Evolutionary conservation across 164 flowering plant species (phyloP), one percentile per base, ranked within the genome.

Genomic region (Houttuynia cordata): DNA sequence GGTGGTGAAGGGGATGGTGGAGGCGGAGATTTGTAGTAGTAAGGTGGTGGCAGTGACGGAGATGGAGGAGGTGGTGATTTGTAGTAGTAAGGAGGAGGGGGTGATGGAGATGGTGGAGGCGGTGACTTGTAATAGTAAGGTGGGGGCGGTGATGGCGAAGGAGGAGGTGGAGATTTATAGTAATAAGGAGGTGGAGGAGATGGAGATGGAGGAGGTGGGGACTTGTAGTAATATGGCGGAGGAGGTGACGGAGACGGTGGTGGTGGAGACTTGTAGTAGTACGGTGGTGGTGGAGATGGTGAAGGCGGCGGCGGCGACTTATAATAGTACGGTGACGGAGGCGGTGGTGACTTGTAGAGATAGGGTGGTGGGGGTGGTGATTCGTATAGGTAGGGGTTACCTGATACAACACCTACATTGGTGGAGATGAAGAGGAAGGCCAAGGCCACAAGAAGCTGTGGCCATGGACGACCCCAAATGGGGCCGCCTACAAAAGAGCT

Each of bases 61-160:
- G 57, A 47, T 3, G 68, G 68, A 13, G 67, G 65, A 17, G 73
- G 70, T 53, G 70, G 66, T 24, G 70, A 70, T 19, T 69, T 66
- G 51, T 66, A 66, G 19, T 62, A 37, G 24, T 74, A 71, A 0
- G 71, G 70, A 4, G 75, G 73, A 22, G 69, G 73, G 0, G 72
- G 75, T 8, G 69, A 70, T 5, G 56, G 61, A 9, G 51, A 63
- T 3, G 57, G 52, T 0, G 70, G 77, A 3, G 69, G 69, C 20
- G 81, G 80, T 0, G 81, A 80, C 34, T 70, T 68, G 66, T 77
- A 78, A 19, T 64, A 57, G 56, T 79, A 77, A 0, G 80, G 80
- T 15, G 80, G 80, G n/a, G 76, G 76, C 8, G 79, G 77, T 21
- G 76, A 77, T 0, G 25, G 56, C 0, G 58, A 24, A 0, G 74